phyloP scores from a whole-genome alignment of 192 early-diverging fungal species.

The Coemansia sp. region DNA sequence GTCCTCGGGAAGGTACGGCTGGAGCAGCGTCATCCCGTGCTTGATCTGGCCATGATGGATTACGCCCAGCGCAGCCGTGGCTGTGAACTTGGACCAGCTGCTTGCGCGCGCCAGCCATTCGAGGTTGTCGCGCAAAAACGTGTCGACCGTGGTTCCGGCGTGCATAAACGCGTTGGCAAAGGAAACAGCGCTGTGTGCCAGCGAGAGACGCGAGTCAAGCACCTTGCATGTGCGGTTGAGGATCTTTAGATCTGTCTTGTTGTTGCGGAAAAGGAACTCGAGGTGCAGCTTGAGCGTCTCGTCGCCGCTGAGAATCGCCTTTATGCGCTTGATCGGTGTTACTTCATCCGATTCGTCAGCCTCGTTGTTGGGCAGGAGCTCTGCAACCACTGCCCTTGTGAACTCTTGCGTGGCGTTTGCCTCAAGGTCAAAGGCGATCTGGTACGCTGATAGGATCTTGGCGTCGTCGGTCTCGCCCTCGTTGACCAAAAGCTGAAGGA shows the following conservation, averaged over 20 bases:
- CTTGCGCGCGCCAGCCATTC: slow-evolving; percentile 97
- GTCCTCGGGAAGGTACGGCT: slow-evolving; percentile 93
- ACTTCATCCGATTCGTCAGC: slow-evolving; percentile 3
- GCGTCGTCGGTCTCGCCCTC: slow-evolving; percentile 61
- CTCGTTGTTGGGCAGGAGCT: slow-evolving; percentile 42
- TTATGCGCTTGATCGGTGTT: slow-evolving; percentile 60
- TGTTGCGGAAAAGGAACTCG: slow-evolving; percentile 95
- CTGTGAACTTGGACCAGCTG: slow-evolving; percentile 99
- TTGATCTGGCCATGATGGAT: slow-evolving; percentile 97
- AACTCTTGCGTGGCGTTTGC: slow-evolving; percentile 97
- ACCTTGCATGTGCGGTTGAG: slow-evolving; percentile 89
- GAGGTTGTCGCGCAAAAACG: slow-evolving; percentile 94
- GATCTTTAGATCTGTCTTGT: slow-evolving; percentile 93
- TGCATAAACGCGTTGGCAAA: slow-evolving; percentile 99
- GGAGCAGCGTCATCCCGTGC: slow-evolving; percentile 76
- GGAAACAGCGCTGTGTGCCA: slow-evolving; percentile 93
- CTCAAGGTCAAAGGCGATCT: slow-evolving; percentile 97
- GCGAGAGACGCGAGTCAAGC: slow-evolving; percentile 85
- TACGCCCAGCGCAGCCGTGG: slow-evolving; percentile 95
- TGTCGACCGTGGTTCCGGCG: slow-evolving; percentile 96
- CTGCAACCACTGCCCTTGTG: slow-evolving; percentile 70
- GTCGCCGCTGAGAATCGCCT: slow-evolving; percentile 83
- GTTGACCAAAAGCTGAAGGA: slow-evolving; percentile 68
- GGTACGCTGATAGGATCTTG: slow-evolving; percentile 83
- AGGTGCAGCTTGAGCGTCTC: slow-evolving; percentile 89